phyloP scores from a whole-genome alignment of 805 yeast species.

The Candida dajiaensis region DNA sequence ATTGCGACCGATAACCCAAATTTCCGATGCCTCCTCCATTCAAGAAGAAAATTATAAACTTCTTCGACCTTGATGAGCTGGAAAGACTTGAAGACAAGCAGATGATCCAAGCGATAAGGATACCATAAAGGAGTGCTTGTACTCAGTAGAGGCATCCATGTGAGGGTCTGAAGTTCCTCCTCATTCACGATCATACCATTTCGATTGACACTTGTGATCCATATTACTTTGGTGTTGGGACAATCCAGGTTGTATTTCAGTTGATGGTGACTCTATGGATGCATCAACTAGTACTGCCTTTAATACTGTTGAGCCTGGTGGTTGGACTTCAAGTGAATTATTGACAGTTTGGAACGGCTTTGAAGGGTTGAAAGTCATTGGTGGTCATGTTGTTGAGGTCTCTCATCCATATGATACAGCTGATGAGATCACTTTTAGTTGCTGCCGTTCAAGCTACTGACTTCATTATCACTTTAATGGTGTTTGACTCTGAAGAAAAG shows the following conservation, averaged over 20 bases:
- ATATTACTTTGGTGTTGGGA: conserved; percentile 48
- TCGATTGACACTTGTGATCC: conserved; percentile 74
- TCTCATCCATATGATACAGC: conserved; percentile 59
- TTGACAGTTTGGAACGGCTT: conserved; percentile 37
- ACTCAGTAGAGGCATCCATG: no score
- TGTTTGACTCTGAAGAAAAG: conserved; percentile 21
- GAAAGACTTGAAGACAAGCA: not conserved
- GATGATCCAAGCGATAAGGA: not conserved
- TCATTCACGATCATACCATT: conserved; percentile 28
- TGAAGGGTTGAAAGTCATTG: conserved; percentile 39
- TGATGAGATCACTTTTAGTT: conserved; percentile 58
- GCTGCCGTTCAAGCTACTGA: conserved; percentile 63
- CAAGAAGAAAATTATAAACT: no score
- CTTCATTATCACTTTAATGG: conserved; percentile 36
- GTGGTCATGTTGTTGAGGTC: conserved; percentile 50
- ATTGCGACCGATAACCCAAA: not conserved
- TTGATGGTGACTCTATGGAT: conserved; percentile 47
- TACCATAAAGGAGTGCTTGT: no score
- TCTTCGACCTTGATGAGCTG: not conserved
- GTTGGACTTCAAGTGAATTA: conserved; percentile 44
- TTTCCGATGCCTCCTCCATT: not conserved
- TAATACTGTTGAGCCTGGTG: conserved; percentile 50
- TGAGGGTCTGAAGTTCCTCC: not conserved
- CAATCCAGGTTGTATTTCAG: conserved; percentile 39
- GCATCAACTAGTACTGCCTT: conserved; percentile 49